Base-by-base conservation (phyloP, 1,284 basidiomycete genomes). In the Leccinum griseonigrum region DNA sequence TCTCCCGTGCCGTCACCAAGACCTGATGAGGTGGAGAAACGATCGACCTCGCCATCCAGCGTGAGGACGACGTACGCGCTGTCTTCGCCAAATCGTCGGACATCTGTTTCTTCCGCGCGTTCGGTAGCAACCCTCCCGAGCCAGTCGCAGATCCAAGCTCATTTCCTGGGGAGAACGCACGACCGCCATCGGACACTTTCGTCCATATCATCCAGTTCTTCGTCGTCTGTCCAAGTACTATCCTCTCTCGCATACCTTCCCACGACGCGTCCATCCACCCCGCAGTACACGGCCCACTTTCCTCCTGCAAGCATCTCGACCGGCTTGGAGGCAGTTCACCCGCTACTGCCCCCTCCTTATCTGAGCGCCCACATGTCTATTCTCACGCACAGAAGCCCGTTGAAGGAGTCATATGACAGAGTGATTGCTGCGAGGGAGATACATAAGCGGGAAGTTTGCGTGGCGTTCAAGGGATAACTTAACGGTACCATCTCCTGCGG, bases 391-490 rank as follows among this genome's bases (percentile, higher is more conserved):
- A 80, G 85, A 56, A 85, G 82, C 58, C 87, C 90, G 22, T 76
- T 91, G 57, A 78, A 82, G 67, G 89, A 90, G 70, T 84, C 86
- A 28, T 86, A 85, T 68, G 87, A 89, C 61, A 81, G 88, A 58
- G 85, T 90, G 43, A 78, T 82, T 64, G 76, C 78, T 58, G 89
- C 85, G 29, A 88, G 84, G 77, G 65, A 69, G 53, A 51, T 66
- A 22, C 72, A 71, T 65, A 74, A 65, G 54, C 73, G 63, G 26
- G 66, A 68, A 48, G 22, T 56, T 8, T 54, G 56, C 2, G 29
- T 56, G 18, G 54, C 32, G 56, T 62, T 50, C 53, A 57, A 61
- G 16, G 56, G n/a, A 10, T 57, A 34, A 56, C 31, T 48, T 57
- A 57, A 32, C n/a, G 53, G 28, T 32, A 22, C 28, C 16, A 46